phyloP scores from a whole-genome alignment of 1,284 basidiomycete genomes.

The Apiotrichum akiyoshidainum region DNA sequence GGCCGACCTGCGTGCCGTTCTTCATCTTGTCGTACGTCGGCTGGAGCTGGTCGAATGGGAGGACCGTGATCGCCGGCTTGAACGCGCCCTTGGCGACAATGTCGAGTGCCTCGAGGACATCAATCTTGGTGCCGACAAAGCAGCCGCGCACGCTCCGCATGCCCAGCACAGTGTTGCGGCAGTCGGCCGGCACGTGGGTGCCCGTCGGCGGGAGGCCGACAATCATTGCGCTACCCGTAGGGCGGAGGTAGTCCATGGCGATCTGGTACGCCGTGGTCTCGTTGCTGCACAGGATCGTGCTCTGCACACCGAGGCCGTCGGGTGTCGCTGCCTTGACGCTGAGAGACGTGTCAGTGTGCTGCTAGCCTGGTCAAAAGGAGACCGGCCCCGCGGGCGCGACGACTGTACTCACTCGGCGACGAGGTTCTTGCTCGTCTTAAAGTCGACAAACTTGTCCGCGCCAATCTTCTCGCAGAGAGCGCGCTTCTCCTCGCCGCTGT shows the following conservation, averaged over 20 bases:
- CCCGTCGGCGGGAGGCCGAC: slow-evolving; percentile 68
- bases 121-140: slow-evolving; percentile 70
- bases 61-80: slow-evolving; percentile 57
- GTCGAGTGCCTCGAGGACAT: slow-evolving; percentile 67
- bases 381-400: too few species aligned
- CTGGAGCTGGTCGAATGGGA: slow-evolving; percentile 57
- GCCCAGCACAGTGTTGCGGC: slow-evolving; percentile 73
- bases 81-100: slow-evolving; percentile 68
- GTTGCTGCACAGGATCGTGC: slow-evolving; percentile 59
- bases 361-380: too few species aligned
- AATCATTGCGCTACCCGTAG: slow-evolving; percentile 64
- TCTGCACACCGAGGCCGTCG: slow-evolving; percentile 68
- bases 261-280: slow-evolving; percentile 61
- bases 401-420: background rate
- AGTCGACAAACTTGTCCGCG: slow-evolving; percentile 76
- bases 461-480: slow-evolving; percentile 62
- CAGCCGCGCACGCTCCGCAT: slow-evolving; percentile 66
- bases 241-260: slow-evolving; percentile 66
- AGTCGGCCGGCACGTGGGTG: slow-evolving; percentile 49
- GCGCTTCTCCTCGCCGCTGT: slow-evolving; percentile 68
- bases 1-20: slow-evolving; percentile 9
- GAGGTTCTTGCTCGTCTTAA: slow-evolving; percentile 51
- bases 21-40: slow-evolving; percentile 12
- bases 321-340: slow-evolving; percentile 57
- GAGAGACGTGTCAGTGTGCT: background rate